A percentile compares a stretch with the other conserved stretches of the same genome.
Evolutionary conservation across 2,329 filamentous ascomycete genomes (phyloP).

Genomic region (Colletotrichum truncatum): DNA sequence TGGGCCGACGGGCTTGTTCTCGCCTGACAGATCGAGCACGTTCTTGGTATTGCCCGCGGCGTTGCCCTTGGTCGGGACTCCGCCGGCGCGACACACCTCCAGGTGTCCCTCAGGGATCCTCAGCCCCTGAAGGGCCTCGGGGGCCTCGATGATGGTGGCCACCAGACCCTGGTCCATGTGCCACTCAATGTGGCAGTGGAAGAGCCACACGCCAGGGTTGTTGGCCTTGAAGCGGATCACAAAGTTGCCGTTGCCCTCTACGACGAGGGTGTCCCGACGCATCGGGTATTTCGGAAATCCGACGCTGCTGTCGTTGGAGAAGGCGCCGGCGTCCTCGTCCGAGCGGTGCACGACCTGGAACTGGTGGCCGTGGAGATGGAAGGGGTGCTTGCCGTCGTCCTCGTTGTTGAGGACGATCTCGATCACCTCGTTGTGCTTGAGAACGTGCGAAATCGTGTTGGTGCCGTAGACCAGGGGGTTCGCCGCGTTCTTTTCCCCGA

Average conservation of each 20-base stretch:
- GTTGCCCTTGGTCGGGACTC: conserved; percentile 60
- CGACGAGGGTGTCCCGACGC: conserved; percentile 58
- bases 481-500: conserved; percentile 52
- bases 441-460: conserved; percentile 60
- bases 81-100: conserved; percentile 44
- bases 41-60: conserved; percentile 67
- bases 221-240: conserved; percentile 55
- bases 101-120: conserved; percentile 50
- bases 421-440: conserved; percentile 62
- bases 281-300: conserved; percentile 50
- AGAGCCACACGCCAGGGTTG: conserved; percentile 57
- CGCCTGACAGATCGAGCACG: conserved; percentile 55
- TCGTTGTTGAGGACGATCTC: conserved; percentile 69
- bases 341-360: conserved; percentile 57
- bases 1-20: conserved; percentile 27
- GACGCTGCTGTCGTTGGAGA: conserved; percentile 49
- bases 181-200: conserved; percentile 65
- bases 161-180: conserved; percentile 58
- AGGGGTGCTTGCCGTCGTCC: conserved; percentile 67
- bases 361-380: conserved; percentile 71
- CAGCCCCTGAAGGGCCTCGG: conserved; percentile 53
- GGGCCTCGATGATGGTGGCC: conserved; percentile 47
- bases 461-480: conserved; percentile 61
- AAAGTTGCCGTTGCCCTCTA: conserved; percentile 57
- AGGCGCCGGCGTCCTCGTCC: conserved; percentile 32